Base-by-base conservation (phyloP, 2,329 filamentous ascomycete genomes). In the Pseudocercospora crystallina region DNA sequence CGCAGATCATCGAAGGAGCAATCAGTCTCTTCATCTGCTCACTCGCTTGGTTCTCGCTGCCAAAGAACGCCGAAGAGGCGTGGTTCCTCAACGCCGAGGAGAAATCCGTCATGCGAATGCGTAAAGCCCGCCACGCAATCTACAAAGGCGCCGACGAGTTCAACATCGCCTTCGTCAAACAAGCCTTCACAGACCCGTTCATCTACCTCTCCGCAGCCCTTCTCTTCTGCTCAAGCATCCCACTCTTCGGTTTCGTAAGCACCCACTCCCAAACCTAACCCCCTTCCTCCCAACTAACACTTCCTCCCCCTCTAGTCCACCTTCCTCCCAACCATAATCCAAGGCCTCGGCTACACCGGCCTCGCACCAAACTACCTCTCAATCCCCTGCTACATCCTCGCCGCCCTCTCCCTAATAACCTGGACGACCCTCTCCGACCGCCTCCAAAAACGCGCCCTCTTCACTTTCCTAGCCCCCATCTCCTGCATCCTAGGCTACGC, bases 111-210 rank as follows among this genome's bases (percentile, higher is more conserved):
- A 68, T 68, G 64, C 42, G 48, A 32, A 57, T 53, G 17, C 55
- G 59, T 33, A 66, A 65, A 32, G 51, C 60, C 20, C 61, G 67
- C 40, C 66, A 71, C 48, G 30, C 47, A 9, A 34, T 57, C 2
- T 65, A 66, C 43, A 54, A 58, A 53, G 69, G 69, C 36, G 57
- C 62, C 17, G 61, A 66, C 20, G 57, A 62, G 30, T 64, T 69
- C 31, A 60, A 61, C 33, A 57, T 61, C 62, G 60, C 62, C n/a
- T 66, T 60, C 41, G 59, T 65, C 5, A 60, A 56, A 35, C 56
- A 67, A 44, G 67, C 64, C n/a, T 48, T 67, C 14, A 63, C 55
- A 8, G 67, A 70, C 35, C 60, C 63, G 5, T 65, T 65, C 39
- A 55, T 69, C 15, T 70, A 64, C 33, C 48, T 65, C 4, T 54